phyloP scores from a whole-genome alignment of 768 basidiomycete genomes.

The Mycena vulgaris region DNA sequence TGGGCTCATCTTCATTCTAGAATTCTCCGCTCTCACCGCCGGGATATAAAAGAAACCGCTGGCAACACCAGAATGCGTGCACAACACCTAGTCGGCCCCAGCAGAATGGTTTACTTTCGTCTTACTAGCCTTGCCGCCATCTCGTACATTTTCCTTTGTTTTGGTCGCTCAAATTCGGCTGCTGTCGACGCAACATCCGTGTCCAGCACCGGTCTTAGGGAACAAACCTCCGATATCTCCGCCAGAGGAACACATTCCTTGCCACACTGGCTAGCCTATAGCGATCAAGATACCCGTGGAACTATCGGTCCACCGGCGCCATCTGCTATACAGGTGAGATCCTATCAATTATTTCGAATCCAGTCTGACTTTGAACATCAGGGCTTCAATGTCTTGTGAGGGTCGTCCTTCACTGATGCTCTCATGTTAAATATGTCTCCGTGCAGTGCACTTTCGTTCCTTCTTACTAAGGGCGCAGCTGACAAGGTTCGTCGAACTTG shows the following conservation, averaged over 20 bases:
- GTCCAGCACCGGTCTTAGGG: constrained; percentile 31
- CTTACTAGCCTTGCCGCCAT: constrained; percentile 4
- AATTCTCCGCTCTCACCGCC: neutral
- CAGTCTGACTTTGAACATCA: constrained; percentile 34
- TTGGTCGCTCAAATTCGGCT: neutral
- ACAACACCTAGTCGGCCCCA: neutral
- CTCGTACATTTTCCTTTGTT: neutral
- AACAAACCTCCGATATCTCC: neutral
- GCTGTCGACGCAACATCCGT: constrained; percentile 16
- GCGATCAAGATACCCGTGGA: constrained; percentile 60
- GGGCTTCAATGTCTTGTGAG: constrained; percentile 73
- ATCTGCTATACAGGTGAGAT: constrained; percentile 59
- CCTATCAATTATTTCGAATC: neutral
- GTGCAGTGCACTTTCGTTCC: constrained; percentile 65
- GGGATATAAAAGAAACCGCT: neutral
- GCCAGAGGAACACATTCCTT: constrained; percentile 47
- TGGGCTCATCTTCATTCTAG: neutral
- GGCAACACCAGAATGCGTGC: neutral
- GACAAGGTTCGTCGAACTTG: constrained; percentile 61
- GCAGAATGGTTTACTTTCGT: constrained; percentile 13
- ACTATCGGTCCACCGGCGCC: constrained; percentile 63
- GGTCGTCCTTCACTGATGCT: neutral
- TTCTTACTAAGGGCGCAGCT: constrained; percentile 66
- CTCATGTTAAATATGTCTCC: constrained; percentile 9
- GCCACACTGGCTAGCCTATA: constrained; percentile 66